phyloP scores from a whole-genome alignment of 371 early-diverging fungal genomes.

The Mortierella sp. region DNA sequence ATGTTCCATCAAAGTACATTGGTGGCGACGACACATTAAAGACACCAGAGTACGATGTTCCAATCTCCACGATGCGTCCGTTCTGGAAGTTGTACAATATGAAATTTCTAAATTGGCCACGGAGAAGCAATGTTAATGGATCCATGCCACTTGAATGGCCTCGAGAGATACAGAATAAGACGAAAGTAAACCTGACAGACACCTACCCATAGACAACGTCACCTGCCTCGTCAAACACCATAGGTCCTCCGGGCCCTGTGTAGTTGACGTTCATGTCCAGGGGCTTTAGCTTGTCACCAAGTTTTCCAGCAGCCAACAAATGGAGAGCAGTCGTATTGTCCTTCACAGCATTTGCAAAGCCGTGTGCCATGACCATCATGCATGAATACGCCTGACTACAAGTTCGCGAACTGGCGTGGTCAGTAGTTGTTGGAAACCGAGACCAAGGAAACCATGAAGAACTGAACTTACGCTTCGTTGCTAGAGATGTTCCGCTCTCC shows the following conservation, averaged over 20 bases:
- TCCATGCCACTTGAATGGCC: not conserved
- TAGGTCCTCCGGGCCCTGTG: slow-evolving; percentile 68
- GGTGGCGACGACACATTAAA: slow-evolving; percentile 57
- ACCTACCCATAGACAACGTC: slow-evolving; percentile 56
- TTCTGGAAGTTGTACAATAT: slow-evolving; percentile 63
- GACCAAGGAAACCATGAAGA: too few species aligned
- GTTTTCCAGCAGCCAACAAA: slow-evolving; percentile 55
- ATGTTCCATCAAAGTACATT: slow-evolving; percentile 67
- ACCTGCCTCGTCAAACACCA: slow-evolving; percentile 63
- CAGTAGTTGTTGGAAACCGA: too few species aligned
- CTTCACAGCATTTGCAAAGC: slow-evolving; percentile 58
- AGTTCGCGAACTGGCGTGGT: too few species aligned
- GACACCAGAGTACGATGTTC: slow-evolving; percentile 59
- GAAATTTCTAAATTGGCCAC: slow-evolving; percentile 53
- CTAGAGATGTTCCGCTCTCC: slow-evolving; percentile 64
- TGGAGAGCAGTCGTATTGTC: slow-evolving; percentile 53
- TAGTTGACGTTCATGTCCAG: slow-evolving; percentile 65
- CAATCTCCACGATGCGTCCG: slow-evolving; percentile 56
- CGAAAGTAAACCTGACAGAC: not conserved
- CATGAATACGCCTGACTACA: slow-evolving; percentile 56
- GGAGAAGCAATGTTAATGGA: too few species aligned
- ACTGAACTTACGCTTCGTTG: slow-evolving; percentile 68
- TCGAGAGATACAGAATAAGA: not conserved
- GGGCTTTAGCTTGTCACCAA: slow-evolving; percentile 62
- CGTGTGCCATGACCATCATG: slow-evolving; percentile 73